Evolutionary conservation across 805 yeast genomes (phyloP), one percentile per base, ranked within the genome.

Genomic region (Myxozyma nipponensis): DNA sequence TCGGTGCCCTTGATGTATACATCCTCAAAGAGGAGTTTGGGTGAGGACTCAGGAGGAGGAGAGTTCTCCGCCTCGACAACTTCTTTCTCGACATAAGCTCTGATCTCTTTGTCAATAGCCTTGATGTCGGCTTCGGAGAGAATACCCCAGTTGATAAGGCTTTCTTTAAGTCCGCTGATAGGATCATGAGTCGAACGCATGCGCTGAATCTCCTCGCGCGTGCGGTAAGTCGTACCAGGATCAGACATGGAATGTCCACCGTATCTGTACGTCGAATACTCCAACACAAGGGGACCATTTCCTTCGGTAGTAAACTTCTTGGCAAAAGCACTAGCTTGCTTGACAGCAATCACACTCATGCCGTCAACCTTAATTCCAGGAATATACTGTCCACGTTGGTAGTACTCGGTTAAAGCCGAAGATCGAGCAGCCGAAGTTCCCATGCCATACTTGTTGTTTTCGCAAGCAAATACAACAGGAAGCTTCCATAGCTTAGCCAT

Each of bases 211-310:
- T 93, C 98, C 77, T 93, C 98, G 79, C 98, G 90, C 69, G 98
- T 93, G 82, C 98, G 86, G 84, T 93, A 93, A 62, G 98, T 93
- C 72, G 98, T 93, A 80, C 98, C 98, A 67, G 98, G 98, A 76
- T 93, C 98, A 63, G 98, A 91, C 98, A 93, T 93, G 63, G 98
- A 93, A 82, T 93, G 98, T 72, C 98, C 98, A 78, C 98, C 98
- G 72, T 93, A 93, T 80, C 98, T 86, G 77, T 93, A 93, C 64
- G 98, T 93, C 77, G 90, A 97, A 75, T 85, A 93, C 78, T 93
- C 98, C 63, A 93, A 69, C 47, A 93, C 96, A 62, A 93, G 74
- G 59, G 98, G 98, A 60, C 98, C 98, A 67, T 91, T 90, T 67
- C 96, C 96, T 55, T 83, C 75, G 57, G 85, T 77, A 71, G 86